Percentiles rank a stretch among this genome's conserved stretches.
These are phyloP conservation scores for Collybiopsis confluens DNA, from an alignment of 768 basidiomycete species.

Conservation along the genomic window DNA sequence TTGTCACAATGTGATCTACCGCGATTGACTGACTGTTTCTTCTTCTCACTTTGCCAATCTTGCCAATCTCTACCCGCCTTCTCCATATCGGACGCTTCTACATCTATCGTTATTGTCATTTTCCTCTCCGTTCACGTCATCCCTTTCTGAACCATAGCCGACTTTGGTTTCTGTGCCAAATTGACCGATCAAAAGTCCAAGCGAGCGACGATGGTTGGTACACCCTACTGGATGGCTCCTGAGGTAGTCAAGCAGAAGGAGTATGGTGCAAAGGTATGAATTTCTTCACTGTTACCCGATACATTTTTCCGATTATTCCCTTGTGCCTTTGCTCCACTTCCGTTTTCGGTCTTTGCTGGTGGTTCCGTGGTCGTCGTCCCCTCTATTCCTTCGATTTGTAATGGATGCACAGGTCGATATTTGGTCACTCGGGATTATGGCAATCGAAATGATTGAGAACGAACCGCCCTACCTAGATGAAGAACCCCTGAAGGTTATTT, in stretches of 20 bases:
- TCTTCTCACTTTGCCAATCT: no score
- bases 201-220: constrained; percentile 97
- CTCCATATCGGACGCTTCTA: no score
- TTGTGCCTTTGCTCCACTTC: no score
- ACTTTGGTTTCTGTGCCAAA: constrained; percentile 96
- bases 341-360: no score
- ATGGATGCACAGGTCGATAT: constrained; percentile 46
- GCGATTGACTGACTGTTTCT: no score
- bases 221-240: constrained; percentile 99
- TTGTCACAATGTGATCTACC: no score
- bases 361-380: no score
- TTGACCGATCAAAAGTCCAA: constrained; percentile 95
- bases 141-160: constrained; percentile 47
- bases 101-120: not conserved
- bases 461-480: constrained; percentile 96
- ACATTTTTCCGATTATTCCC: no score
- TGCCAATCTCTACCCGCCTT: no score
- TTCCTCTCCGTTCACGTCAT: constrained; percentile 4
- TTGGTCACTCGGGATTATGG: constrained; percentile 97
- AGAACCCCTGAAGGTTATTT: constrained; percentile 69
- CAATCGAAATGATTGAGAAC: constrained; percentile 98
- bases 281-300: no score
- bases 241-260: constrained; percentile 97
- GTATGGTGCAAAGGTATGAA: constrained; percentile 83
- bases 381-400: not conserved